Percentiles rank a stretch among this genome's conserved stretches.
Conservation (phyloP, 805 yeast genomes). For the Starmerella riodocensis region DNA sequence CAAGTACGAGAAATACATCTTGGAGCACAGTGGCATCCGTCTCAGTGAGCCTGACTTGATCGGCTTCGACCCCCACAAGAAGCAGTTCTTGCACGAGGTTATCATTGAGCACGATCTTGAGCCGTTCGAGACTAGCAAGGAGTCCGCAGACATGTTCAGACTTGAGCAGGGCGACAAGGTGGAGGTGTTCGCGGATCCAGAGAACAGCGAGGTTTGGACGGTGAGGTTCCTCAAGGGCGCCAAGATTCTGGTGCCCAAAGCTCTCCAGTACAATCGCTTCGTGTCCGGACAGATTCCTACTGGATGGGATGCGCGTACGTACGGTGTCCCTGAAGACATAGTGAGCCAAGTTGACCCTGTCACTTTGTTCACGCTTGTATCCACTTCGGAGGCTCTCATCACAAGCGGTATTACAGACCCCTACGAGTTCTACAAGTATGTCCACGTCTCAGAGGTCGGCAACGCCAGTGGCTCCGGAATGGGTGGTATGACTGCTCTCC, state of each 20-base stretch:
- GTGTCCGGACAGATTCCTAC: constrained; percentile 93
- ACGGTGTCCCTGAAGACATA: constrained; percentile 90
- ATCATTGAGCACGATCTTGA: constrained; percentile 94
- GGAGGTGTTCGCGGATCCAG: constrained; percentile 79
- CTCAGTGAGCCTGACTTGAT: constrained; percentile 91
- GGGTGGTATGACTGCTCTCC: constrained; percentile 97
- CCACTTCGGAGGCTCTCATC: constrained; percentile 89
- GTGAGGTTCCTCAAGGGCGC: constrained; percentile 91
- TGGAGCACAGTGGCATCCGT: constrained; percentile 94
- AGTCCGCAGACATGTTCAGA: constrained; percentile 89
- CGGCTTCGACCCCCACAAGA: constrained; percentile 92
- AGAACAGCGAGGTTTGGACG: constrained; percentile 71
- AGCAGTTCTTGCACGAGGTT: constrained; percentile 87
- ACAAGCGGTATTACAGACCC: constrained; percentile 96
- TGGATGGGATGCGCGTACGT: constrained; percentile 92
- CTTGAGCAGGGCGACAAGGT: constrained; percentile 87
- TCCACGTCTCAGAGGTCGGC: constrained; percentile 96
- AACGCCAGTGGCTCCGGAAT: constrained; percentile 99
- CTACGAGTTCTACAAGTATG: constrained; percentile 94
- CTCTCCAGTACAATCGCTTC: constrained; percentile 41
- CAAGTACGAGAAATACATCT: constrained; percentile 77
- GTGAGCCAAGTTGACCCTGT: constrained; percentile 92
- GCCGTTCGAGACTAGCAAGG: constrained; percentile 87
- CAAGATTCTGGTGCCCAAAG: constrained; percentile 78
- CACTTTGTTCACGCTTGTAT: constrained; percentile 80